Base-by-base conservation (phyloP, 192 early-diverging fungal genomes). In the Backusella circina region DNA sequence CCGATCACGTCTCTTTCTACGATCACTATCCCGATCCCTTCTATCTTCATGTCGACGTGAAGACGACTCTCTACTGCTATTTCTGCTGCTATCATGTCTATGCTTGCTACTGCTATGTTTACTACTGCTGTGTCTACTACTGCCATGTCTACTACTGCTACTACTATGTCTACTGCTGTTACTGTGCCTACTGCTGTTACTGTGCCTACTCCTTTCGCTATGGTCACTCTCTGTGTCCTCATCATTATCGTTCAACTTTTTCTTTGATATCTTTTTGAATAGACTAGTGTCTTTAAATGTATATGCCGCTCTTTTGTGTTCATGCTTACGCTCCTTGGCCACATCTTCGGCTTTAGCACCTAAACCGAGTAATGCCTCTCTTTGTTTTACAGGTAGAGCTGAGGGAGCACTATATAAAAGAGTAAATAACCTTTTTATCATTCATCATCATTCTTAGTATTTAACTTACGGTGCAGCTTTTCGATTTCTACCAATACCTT, bases 321-420 rank as follows among this genome's bases (percentile, higher is more conserved):
- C 32, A 16, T 51, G 23, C 37, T 85, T 87, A 23, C 83, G 74
- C 32, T 86, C 84, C 36, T 84, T 81, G 21, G 85, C 83, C 10
- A 84, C 75, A 32, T 85, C 79, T 64, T 86, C 84, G 10, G 92
- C 88, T 73, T 91, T 91, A 1, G 95, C 95, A 31, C 95, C 95
- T n/a, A 97, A 77, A 1, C 95, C 95, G 5, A 97, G 81, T 13
- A 95, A 73, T 41, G 89, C 86, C 16, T 93, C 92, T 77, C 95
- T 84, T 12, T 91, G 80, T 67, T 88, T 84, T 30, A 79, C 71
- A 64, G 71, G 65, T n/a, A 35, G 6, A 15, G 37, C 16, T 21
- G 39, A 21, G 18, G 72, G 73, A 15, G 73, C 44, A 33, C 78
- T 77, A 72, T 36, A 67, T 68, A 37, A 75, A 38, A 35, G 1